Evolutionary conservation across 352 stramenopile genomes (phyloP), one percentile per base, ranked within the genome.

Genomic region (Phytophthora niederhauseri): DNA sequence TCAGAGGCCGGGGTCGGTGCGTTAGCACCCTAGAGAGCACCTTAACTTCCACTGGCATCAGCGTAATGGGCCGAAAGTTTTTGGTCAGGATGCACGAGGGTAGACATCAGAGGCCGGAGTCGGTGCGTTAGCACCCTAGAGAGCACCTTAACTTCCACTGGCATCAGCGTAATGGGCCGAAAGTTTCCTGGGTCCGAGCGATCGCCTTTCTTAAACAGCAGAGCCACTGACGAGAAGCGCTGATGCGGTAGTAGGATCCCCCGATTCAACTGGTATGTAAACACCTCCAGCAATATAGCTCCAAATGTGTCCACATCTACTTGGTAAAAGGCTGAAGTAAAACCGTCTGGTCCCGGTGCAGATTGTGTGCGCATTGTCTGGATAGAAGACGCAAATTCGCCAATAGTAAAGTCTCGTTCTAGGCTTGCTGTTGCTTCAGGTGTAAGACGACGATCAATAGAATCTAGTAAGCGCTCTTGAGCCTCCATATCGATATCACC

Each of bases 51-150:
- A 38, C 31, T 9, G 31, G 7, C 7, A 38, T 38, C 31, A 38
- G 11, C 31, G 31, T 38, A 38, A 38, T 38, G 31, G 31, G 31
- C 31, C 6, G 31, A 12, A 38, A 38, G 11, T 45, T 57, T 57
- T 26, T 57, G 51, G 14, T 57, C 51, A 26, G 51, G 51, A 45
- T 57, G 51, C 9, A 57, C 30, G 24, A 57, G 24, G 4, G 26
- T 26, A 17, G 24, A 7, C 15, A 57, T 57, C 11, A 46, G 45
- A 28, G 26, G 51, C 12, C 24, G 45, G 15, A 57, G 31, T 38
- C 51, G 51, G n/a, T 57, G 5, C 6, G 51, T 48, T 57, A 57
- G 24, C 12, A 57, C 28, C 31, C 31, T 9, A 3, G 31, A 38
- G 8, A 38, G 6, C 7, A 38, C 31, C 11, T 38, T 38, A 12